Evolutionary conservation across 1,139 yeast genomes (phyloP).

Genomic region (Saccharomyces hybrid): DNA sequence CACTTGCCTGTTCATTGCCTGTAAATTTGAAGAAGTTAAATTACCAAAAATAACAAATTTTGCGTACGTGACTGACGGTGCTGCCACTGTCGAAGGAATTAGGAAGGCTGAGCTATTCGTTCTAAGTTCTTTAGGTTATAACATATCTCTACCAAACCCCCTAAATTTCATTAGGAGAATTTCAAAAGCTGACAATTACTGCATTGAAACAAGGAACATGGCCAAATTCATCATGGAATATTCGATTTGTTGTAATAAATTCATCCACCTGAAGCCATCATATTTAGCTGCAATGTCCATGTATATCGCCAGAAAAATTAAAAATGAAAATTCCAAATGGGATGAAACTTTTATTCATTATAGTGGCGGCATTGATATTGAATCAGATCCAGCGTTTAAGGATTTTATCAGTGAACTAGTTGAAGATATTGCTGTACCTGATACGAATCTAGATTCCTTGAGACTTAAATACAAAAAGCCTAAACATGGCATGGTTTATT

Average conservation of each 20-base stretch:
- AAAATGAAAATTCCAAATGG: constrained; percentile 63
- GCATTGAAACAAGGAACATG: constrained; percentile 77
- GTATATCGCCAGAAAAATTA: constrained; percentile 4
- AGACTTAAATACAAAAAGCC: constrained; percentile 22
- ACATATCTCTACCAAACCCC: constrained; percentile 86
- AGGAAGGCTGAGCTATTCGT: constrained; percentile 80
- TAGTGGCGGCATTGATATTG: constrained; percentile 56
- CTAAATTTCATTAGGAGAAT: constrained; percentile 88
- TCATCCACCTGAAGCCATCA: constrained; percentile 74
- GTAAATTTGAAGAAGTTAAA: constrained; percentile 92
- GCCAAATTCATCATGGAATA: constrained; percentile 85
- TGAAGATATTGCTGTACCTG: constrained; percentile 21
- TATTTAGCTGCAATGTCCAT: constrained; percentile 74
- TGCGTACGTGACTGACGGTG: constrained; percentile 80
- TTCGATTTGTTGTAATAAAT: constrained; percentile 68
- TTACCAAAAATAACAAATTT: constrained; percentile 87
- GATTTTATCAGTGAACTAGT: neutral
- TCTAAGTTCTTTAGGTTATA: constrained; percentile 65
- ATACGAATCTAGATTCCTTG: constrained; percentile 27
- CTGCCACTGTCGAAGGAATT: constrained; percentile 78
- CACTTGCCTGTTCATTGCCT: constrained; percentile 82
- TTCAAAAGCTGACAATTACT: constrained; percentile 90
- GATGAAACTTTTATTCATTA: constrained; percentile 74
- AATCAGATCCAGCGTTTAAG: constrained; percentile 1
- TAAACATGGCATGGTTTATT: constrained; percentile 18